phyloP scores from a whole-genome alignment of 495 filamentous ascomycete species.

The Clohesyomyces aquaticus region DNA sequence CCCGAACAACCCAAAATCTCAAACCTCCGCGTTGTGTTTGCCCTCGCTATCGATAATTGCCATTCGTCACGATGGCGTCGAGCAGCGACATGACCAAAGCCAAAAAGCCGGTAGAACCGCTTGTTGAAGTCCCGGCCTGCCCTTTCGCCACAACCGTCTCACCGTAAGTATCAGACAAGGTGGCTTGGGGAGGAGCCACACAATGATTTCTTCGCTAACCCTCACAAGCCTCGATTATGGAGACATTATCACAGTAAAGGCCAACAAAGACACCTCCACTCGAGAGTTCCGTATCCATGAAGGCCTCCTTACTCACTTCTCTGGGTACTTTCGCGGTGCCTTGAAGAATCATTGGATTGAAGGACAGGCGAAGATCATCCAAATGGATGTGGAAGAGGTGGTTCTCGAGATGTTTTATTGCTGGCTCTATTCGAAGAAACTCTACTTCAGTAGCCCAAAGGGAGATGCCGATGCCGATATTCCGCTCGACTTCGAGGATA shows the following conservation, averaged over 20 bases:
- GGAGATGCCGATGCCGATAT: background rate
- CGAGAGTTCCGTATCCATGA: background rate
- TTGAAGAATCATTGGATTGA: background rate
- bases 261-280: background rate
- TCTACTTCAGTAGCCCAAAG: background rate
- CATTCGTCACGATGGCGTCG: background rate
- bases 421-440: background rate
- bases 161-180: background rate
- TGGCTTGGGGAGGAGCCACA: no score
- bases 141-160: background rate
- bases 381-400: background rate
- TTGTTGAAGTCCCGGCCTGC: background rate
- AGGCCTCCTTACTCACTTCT: background rate
- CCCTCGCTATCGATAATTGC: background rate
- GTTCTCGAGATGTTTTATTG: background rate
- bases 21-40: no score
- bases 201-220: background rate
- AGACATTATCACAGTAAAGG: background rate
- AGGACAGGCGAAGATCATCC: background rate
- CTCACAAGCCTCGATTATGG: background rate
- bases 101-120: background rate
- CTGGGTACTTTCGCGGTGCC: background rate
- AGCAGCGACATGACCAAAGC: background rate
- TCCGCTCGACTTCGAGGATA: background rate
- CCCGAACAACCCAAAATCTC: background rate